Conservation (phyloP, 2,329 filamentous ascomycete species). For the Trichoderma sp. region DNA sequence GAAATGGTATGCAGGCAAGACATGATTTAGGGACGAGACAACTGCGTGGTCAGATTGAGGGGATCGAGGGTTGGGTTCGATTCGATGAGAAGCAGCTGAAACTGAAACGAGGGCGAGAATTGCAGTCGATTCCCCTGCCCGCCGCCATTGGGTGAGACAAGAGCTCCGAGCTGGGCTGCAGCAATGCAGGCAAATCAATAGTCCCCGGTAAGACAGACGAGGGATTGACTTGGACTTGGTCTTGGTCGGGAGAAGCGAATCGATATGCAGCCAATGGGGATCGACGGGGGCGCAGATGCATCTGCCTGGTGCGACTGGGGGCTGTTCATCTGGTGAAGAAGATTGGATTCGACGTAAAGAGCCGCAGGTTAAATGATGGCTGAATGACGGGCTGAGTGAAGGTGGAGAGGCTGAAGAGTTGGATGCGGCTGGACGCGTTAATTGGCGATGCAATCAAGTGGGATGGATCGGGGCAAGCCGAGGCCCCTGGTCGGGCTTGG, state of each 20-base stretch:
- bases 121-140: neutral
- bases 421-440: conserved; percentile 10
- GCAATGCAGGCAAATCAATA: neutral
- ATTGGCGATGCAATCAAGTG: neutral
- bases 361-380: conserved; percentile 2
- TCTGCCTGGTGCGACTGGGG: conserved; percentile 18
- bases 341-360: neutral
- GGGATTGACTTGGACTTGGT: neutral
- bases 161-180: neutral
- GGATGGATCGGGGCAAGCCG: conserved; percentile 22
- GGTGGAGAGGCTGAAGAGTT: neutral
- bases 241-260: neutral
- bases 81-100: conserved; percentile 2
- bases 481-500: neutral
- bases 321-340: neutral
- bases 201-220: conserved; percentile 4
- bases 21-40: neutral
- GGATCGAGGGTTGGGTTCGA: neutral
- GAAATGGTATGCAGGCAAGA: neutral
- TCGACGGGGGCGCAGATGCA: neutral
- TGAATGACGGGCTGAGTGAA: neutral
- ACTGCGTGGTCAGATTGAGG: neutral
- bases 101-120: conserved; percentile 11
- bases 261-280: neutral
- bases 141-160: conserved; percentile 8